Evolutionary conservation across 768 basidiomycete species (phyloP), one percentile per base, ranked within the genome.

Genomic region (Mycena indigotica): DNA sequence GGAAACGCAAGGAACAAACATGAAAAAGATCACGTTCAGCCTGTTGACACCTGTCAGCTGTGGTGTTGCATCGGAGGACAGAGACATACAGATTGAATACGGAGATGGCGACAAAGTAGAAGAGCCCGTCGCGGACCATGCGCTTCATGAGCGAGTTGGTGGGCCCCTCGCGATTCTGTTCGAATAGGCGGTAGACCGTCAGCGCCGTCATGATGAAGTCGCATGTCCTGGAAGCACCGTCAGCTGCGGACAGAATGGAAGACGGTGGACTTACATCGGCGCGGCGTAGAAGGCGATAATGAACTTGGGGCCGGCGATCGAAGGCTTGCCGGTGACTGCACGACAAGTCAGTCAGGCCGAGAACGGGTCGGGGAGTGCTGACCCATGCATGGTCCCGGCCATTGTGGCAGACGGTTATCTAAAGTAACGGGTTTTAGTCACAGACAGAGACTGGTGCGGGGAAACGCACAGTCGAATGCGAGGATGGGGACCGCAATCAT

Each of bases 271-370:
- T 6, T 16, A 63, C 62, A 63, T 63, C 5, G 62, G 62, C 21
- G 62, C 28, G 6, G 62, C 62, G 41, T 63, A 63, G 28, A 63
- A 63, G 3, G 62, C 62, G 25, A 60, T 63, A 17, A 63, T 63
- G 41, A 56, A 63, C 32, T 63, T 63, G 6, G 62, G 62, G 2
- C 62, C 62, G 15, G 62, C 62, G 17, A 63, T 63, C 19, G 62
- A 63, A 17, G 57, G 48, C 32, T 63, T 59, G 3, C 62, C 62
- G 3, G 62, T 57, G 4, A 63, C 62, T 61, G 48, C 21, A 25
- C 21, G 16, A 13, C 21, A 3, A 23, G 1, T 8, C 3, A 35
- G 32, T 24, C 2, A 32, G 40, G 10, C 23, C 35, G 23, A 8
- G 44, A 5, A 15, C 16, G 19, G 32, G 17, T 35, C 17, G 32